Percentiles rank a stretch among this genome's conserved stretches.
phyloP scores from a whole-genome alignment of 208 protist species.

The Trypanosoma melophagium region DNA sequence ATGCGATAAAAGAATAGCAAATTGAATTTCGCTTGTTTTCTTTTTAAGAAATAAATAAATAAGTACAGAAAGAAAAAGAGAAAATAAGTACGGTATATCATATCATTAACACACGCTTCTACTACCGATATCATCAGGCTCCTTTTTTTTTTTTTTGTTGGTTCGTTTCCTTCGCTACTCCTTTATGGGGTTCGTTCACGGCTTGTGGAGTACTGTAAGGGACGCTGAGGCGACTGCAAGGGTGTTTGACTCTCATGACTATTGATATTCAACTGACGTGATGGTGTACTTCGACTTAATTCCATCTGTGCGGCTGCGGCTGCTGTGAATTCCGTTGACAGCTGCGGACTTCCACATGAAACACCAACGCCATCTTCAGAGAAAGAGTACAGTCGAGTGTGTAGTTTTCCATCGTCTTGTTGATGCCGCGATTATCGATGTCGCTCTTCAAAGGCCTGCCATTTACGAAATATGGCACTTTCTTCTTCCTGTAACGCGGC shows the following conservation, averaged over 20 bases:
- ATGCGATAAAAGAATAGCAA: no score
- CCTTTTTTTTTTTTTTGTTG: no score
- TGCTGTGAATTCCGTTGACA: conserved; percentile 11
- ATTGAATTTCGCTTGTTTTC: no score
- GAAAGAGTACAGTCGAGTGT: conserved; percentile 13
- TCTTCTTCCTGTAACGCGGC: conserved; percentile 13
- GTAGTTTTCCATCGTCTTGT: not conserved
- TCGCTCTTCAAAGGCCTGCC: conserved; percentile 17
- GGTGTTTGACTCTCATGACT: not conserved
- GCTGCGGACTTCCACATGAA: not conserved
- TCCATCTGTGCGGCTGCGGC: conserved; percentile 1
- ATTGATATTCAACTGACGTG: not conserved
- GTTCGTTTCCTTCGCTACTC: no score
- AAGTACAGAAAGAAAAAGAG: no score
- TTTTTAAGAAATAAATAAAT: no score
- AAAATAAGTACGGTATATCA: no score
- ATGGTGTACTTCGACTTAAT: not conserved
- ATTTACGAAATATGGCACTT: conserved; percentile 12
- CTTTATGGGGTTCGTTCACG: no score
- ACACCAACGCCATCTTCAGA: conserved; percentile 13
- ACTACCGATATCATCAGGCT: no score
- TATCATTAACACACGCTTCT: no score
- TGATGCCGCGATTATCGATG: not conserved
- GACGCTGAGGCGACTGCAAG: not conserved
- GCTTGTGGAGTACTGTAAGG: conserved; percentile 4